Evolutionary conservation across 2,329 filamentous ascomycete genomes (phyloP).

Genomic region (Gnomoniopsis smithogilvyi): DNA sequence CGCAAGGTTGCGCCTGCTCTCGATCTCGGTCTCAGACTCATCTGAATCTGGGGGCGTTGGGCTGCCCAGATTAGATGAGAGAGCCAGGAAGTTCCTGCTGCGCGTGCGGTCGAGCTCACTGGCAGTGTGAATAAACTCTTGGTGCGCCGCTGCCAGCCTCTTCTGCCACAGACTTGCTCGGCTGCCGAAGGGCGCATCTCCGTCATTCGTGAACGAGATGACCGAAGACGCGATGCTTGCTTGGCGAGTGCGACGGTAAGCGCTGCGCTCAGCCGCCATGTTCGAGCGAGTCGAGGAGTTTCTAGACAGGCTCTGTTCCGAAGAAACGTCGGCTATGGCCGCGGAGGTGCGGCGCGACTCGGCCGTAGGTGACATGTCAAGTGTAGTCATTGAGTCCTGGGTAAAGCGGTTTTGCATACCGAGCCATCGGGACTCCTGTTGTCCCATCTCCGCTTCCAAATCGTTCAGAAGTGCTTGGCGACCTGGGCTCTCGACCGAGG

Average conservation of each 20-base stretch:
- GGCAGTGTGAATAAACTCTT: slow-evolving; percentile 40
- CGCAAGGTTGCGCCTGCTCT: slow-evolving; percentile 22
- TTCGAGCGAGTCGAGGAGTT: slow-evolving; percentile 13
- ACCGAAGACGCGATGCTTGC: slow-evolving; percentile 24
- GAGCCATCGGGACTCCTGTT: slow-evolving; percentile 59
- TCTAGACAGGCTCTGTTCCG: slow-evolving; percentile 13
- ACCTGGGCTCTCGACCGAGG: slow-evolving; percentile 33
- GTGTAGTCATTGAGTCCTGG: slow-evolving; percentile 48
- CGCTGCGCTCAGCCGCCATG: slow-evolving; percentile 35
- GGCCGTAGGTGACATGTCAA: slow-evolving; percentile 31
- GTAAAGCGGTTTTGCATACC: slow-evolving; percentile 51
- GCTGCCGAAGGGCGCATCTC: slow-evolving; percentile 27
- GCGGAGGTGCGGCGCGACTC: slow-evolving; percentile 28
- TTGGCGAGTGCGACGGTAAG: slow-evolving; percentile 35
- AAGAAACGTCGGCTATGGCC: background rate
- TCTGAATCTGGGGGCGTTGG: slow-evolving; percentile 55
- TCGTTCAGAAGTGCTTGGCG: slow-evolving; percentile 52
- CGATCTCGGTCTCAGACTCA: slow-evolving; percentile 38
- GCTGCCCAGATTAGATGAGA: slow-evolving; percentile 41
- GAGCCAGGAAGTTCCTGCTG: slow-evolving; percentile 37
- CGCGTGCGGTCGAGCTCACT: slow-evolving; percentile 33
- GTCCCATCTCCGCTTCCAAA: slow-evolving; percentile 59
- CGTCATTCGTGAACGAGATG: slow-evolving; percentile 22
- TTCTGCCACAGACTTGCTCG: slow-evolving; percentile 40
- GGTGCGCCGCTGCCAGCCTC: slow-evolving; percentile 42